Evolutionary conservation across 179 eudicot genomes (phyloP), one percentile per base, ranked within the genome.

Genomic region (Beta macrorhiza): DNA sequence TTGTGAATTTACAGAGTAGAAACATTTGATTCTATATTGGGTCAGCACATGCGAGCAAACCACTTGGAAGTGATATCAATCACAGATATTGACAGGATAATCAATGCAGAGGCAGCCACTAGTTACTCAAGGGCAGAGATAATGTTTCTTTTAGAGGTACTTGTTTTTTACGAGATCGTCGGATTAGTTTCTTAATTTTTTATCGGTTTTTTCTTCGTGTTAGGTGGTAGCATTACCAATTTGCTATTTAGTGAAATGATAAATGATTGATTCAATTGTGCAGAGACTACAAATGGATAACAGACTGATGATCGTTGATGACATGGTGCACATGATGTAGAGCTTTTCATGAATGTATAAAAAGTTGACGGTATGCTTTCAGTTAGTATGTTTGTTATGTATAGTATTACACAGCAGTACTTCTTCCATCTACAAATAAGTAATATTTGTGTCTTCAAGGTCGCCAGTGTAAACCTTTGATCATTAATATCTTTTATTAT

Each of bases 11-110:
- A 85, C 91, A 97, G 99, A 85, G 77, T 81, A 15, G 95, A 91
- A 79, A 92, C 93, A 68, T 97, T 97, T 77, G 89, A 87, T 68
- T 79, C 90, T 68, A 85, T 92, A 76, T 81, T 94, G 53, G 98
- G 93, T 53, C 90, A 87, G 86, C 97, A 97, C 83, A 91, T 90
- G 85, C 91, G 89, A 51, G 93, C 90, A 87, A 86, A 89, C 81
- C 97, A 87, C 84, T 80, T 94, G 90, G 97, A 94, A 61, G 87
- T 85, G 61, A 92, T 97, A 85, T 78, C 95, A 25, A 86, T 97
- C 65, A 79, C 85, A 79, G 99, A 94, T 58, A 81, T 97, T 52
- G 97, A 90, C 75, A 87, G 88, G 67, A 88, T 91, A 65, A 91
- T 91, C 51, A 97, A 94, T 80, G 87, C 74, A 76, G 90, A 85